Conservation (phyloP, 345 rosid genomes). For the Camelina neglecta region DNA sequence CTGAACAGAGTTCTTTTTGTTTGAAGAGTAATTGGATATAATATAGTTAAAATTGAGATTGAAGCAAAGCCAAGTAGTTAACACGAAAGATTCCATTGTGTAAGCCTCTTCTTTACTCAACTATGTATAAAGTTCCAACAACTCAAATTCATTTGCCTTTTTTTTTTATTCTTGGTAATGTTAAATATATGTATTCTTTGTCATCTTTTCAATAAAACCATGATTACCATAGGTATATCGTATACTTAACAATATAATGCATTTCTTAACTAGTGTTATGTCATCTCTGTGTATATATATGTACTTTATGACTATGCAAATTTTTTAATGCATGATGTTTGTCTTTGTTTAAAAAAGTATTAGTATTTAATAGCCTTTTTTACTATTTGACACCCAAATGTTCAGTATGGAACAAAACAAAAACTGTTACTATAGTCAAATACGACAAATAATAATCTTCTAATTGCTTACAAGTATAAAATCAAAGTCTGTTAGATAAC, state of each 20-base stretch:
- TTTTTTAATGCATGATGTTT: neutral
- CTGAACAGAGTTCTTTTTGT: neutral
- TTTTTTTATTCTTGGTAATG: conserved; percentile 9
- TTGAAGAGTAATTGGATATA: neutral
- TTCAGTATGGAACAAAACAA: conserved; percentile 10
- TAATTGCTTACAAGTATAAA: neutral
- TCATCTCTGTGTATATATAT: neutral
- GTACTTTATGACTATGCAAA: neutral
- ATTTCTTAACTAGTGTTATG: conserved; percentile 1
- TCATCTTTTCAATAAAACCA: conserved; percentile 4
- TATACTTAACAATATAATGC: neutral
- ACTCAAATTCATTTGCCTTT: conserved; percentile 24
- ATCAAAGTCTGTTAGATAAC: neutral
- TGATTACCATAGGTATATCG: conserved; percentile 11
- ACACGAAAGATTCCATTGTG: conserved; percentile 26
- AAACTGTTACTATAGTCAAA: neutral
- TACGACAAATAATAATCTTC: neutral
- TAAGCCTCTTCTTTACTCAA: conserved; percentile 42
- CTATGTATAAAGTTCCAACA: conserved; percentile 32
- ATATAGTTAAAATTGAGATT: conserved; percentile 19
- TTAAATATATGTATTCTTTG: conserved; percentile 22
- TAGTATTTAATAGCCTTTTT: neutral
- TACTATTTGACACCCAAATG: conserved; percentile 12
- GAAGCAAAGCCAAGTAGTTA: conserved; percentile 39
- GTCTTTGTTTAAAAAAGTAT: neutral